Base-by-base conservation (phyloP, 2,329 filamentous ascomycete species). In the Ilyonectria destructans region DNA sequence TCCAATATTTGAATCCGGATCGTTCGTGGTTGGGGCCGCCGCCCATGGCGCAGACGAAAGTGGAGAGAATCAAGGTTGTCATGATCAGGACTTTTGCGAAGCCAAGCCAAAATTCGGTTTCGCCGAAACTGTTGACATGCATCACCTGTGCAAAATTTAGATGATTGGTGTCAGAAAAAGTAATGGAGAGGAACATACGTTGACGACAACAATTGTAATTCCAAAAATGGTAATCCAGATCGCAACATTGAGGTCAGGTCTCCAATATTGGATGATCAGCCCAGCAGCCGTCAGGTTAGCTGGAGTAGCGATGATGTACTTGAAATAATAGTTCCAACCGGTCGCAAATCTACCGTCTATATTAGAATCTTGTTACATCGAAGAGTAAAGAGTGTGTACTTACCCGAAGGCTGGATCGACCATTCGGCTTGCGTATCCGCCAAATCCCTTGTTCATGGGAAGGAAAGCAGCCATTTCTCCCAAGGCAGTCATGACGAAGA, bases 401-500 rank as follows among this genome's bases (percentile, higher is more conserved):
- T 51, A 77, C 68, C 78, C 78, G 19, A 80, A 62, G 17, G 78
- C 78, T 0, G 77, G 78, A 15, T 79, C 78, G 23, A 78, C 76
- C 46, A 79, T 75, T 4, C 77, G 70, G 8, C 71, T 75, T 0
- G 78, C 77, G 33, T 79, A 79, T 1, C 78, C 76, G 15, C 68
- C 63, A 56, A 80, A 79, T 0, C 77, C 75, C 54, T 77, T 76
- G 19, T 76, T 72, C 55, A 75, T 73, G 0, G 77, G 77, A 4
- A 79, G 51, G 15, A 74, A 75, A 0, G 78, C 67, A 1, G 76
- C 74, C 75, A 80, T 79, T 65, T 82, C 80, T 15, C 80, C 80
- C 17, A 82, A 72, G 9, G 78, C 78, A 17, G 81, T 80, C 84
- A 90, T 90, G 74, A 89, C 86, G n/a, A 85, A 85, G 78, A 84